A percentile compares a stretch with the other conserved stretches of the same genome.
Evolutionary conservation across 2,329 filamentous ascomycete species (phyloP).

Genomic region (Penicillium sp.): DNA sequence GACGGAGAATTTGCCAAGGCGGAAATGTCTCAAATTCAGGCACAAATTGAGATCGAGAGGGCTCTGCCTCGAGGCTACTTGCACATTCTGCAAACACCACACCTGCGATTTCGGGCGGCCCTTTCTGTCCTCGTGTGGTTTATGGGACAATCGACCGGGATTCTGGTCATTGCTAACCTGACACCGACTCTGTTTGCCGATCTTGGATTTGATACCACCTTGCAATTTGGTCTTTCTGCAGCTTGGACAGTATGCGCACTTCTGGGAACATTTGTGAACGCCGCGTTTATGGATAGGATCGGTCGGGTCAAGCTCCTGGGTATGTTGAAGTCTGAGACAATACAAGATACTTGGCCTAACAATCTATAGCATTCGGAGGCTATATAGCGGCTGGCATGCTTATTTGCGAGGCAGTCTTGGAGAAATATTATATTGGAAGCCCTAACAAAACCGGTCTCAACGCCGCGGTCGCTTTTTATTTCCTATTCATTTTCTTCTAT

Average conservation of each 20-base stretch:
- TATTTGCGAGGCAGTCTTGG: not conserved
- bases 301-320: not conserved
- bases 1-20: not conserved
- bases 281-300: not conserved
- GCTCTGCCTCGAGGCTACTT: not conserved
- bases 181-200: not conserved
- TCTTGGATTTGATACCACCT: not conserved
- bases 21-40: not conserved
- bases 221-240: not conserved
- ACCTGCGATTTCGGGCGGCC: not conserved
- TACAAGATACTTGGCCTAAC: not conserved
- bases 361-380: not conserved
- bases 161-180: not conserved
- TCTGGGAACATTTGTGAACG: not conserved
- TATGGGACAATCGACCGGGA: not conserved
- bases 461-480: not conserved
- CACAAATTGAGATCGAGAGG: not conserved
- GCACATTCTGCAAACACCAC: not conserved
- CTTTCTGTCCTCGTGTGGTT: not conserved
- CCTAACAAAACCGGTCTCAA: not conserved
- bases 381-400: not conserved
- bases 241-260: not conserved
- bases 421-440: not conserved
- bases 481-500: not conserved
- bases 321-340: not conserved